phyloP scores from a whole-genome alignment of 2,329 filamentous ascomycete genomes.

The Didymella exigua region DNA sequence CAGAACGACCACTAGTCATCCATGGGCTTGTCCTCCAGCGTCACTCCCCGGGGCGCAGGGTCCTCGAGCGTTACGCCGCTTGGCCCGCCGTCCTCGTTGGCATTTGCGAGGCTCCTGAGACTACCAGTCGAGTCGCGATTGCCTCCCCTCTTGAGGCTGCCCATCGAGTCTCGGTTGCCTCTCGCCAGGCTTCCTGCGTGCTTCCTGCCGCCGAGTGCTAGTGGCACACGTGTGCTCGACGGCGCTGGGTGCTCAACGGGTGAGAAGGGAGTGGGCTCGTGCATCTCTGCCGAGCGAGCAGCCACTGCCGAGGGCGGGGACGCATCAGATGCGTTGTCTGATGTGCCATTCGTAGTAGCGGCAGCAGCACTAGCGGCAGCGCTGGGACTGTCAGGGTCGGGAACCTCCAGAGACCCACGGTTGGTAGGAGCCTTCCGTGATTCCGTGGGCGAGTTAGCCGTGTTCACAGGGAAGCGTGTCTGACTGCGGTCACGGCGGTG shows the following conservation, averaged over 20 bases:
- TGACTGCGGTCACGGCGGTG: slow-evolving; percentile 75
- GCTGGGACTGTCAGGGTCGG: slow-evolving; percentile 58
- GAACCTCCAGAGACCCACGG: slow-evolving; percentile 79
- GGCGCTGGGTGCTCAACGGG: slow-evolving; percentile 40
- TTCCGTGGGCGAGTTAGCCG: slow-evolving; percentile 61
- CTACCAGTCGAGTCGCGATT: slow-evolving; percentile 49
- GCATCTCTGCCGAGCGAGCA: slow-evolving; percentile 14
- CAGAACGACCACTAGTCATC: slow-evolving; percentile 62
- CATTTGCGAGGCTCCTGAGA: slow-evolving; percentile 43
- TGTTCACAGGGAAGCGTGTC: slow-evolving; percentile 79
- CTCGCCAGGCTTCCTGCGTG: slow-evolving; percentile 43
- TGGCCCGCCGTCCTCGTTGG: slow-evolving; percentile 44
- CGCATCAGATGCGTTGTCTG: slow-evolving; percentile 27
- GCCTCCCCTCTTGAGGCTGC: slow-evolving; percentile 43
- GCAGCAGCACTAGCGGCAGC: slow-evolving; percentile 4
- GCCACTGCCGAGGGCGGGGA: slow-evolving; percentile 4
- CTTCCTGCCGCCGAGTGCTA: slow-evolving; percentile 35
- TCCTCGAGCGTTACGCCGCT: slow-evolving; percentile 67
- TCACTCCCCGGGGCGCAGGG: slow-evolving; percentile 60
- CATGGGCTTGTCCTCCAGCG: slow-evolving; percentile 77
- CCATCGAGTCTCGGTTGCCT: slow-evolving; percentile 47
- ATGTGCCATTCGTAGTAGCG: slow-evolving; percentile 48
- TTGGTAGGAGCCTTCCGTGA: slow-evolving; percentile 61
- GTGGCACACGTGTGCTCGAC: slow-evolving; percentile 43
- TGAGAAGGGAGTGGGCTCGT: slow-evolving; percentile 10